Evolutionary conservation across 441 rosid genomes (phyloP), one percentile per base, ranked within the genome.

Genomic region (Biscutella laevigata): DNA sequence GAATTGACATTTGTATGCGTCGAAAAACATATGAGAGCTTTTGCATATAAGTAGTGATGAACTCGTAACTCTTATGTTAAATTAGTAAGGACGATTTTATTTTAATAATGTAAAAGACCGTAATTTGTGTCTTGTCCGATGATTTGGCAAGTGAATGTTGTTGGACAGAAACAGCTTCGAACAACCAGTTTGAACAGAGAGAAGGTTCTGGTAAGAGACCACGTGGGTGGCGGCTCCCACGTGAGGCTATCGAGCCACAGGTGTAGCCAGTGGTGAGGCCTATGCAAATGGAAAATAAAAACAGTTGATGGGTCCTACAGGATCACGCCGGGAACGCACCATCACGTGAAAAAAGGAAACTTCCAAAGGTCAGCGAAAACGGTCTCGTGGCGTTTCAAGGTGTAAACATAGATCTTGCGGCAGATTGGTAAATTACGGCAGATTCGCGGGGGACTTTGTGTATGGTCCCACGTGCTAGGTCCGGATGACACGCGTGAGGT

Each of bases 161-260:
- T 20, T 49, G 10, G 54, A 65, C 54, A 58, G 48, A 51, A 65
- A 51, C 60, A 58, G 60, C 55, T 43, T 44, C 37, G 35, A 58
- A 65, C 70, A 53, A 65, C 59, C 70, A 58, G 59, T 58, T 58
- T 58, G 70, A 52, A 65, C 53, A 58, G 37, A 49, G 64, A 65
- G 70, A 66, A 58, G 70, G 59, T 65, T 58, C 64, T 58, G 38
- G 7, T 28, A 42, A 42, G 51, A 65, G 46, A 49, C 46, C 57
- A 57, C 58, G 51, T 64, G 68, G 36, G 62, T 56, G n/a, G n/a
- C n/a, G n/a, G n/a, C n/a, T n/a, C n/a, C 50, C 70, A 65, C 70
- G 70, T 65, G 65, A 58, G 70, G 7, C 60, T 29, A 48, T 58
- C 30, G 59, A 51, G 14, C 64, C 70, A 51, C 70, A 49, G 70